phyloP scores from a whole-genome alignment of 805 yeast species.

The Deakozyma indianensis region DNA sequence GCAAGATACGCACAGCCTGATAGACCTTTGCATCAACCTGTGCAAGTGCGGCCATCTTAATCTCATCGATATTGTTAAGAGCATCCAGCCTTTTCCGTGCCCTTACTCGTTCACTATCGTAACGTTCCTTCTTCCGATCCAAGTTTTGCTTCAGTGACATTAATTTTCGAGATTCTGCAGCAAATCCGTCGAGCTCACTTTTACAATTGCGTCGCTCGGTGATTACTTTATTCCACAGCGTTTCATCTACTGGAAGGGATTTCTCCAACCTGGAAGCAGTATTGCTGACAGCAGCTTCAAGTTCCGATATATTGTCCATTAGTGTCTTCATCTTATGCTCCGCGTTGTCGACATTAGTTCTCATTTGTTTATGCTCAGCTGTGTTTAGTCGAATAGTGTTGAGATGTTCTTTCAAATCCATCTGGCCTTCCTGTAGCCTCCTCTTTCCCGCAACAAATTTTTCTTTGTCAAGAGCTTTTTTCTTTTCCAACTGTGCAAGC shows the following conservation, averaged over 20 bases:
- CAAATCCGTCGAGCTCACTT: neutral
- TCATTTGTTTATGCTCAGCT: neutral
- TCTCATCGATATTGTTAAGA: neutral
- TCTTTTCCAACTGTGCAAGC: neutral
- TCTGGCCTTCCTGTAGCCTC: neutral
- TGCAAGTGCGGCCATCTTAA: neutral
- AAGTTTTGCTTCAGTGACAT: neutral
- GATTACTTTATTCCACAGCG: neutral
- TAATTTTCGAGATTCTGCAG: too few relatives aligned
- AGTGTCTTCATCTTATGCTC: neutral
- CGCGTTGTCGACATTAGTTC: neutral
- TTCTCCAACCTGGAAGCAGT: neutral
- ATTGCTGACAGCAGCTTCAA: neutral
- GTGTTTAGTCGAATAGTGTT: neutral
- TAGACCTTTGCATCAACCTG: neutral
- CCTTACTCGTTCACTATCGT: neutral
- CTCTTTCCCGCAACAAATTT: neutral
- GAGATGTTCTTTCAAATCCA: neutral
- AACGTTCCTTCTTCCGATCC: neutral
- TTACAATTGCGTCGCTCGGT: neutral
- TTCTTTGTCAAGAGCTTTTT: too few relatives aligned
- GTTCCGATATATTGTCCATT: neutral
- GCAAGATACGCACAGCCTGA: slow-evolving; percentile 4
- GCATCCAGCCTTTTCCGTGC: neutral
- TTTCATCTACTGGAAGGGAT: neutral